Percentiles rank a stretch among this genome's conserved stretches.
Conservation (phyloP, 495 filamentous ascomycete species). For the Neurospora africana region DNA sequence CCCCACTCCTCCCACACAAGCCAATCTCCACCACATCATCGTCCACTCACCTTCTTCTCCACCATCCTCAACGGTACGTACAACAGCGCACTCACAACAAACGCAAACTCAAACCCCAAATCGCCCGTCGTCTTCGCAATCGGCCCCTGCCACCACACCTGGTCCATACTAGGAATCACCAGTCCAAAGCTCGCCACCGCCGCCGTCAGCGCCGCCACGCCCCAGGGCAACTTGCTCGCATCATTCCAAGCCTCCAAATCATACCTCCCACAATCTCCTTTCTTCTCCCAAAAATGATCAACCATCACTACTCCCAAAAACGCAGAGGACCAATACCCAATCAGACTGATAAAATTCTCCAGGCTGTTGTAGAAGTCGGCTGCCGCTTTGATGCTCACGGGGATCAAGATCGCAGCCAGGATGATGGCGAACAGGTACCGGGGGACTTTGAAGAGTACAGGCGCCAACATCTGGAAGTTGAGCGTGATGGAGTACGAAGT, state of each 20-base stretch:
- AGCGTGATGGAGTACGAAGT: slow-evolving; percentile 43
- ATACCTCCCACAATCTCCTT: slow-evolving; percentile 25
- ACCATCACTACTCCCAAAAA: slow-evolving; percentile 39
- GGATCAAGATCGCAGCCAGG: slow-evolving; percentile 40
- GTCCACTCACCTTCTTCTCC: slow-evolving; percentile 24
- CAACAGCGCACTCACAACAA: slow-evolving; percentile 35
- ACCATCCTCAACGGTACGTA: slow-evolving; percentile 35
- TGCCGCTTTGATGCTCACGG: slow-evolving; percentile 40
- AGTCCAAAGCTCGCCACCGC: slow-evolving; percentile 31
- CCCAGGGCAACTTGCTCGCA: slow-evolving; percentile 33
- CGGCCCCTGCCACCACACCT: slow-evolving; percentile 45
- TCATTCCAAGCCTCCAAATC: slow-evolving; percentile 39
- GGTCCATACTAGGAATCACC: slow-evolving; percentile 44
- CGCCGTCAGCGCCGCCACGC: slow-evolving; percentile 35
- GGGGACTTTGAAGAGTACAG: slow-evolving; percentile 37
- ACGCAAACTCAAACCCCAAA: slow-evolving; percentile 49
- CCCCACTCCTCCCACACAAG: not conserved
- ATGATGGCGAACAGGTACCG: slow-evolving; percentile 42
- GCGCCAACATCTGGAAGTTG: slow-evolving; percentile 45
- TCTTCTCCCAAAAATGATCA: slow-evolving; percentile 40
- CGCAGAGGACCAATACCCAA: slow-evolving; percentile 46
- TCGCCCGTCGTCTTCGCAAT: slow-evolving; percentile 45
- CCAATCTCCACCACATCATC: slow-evolving; percentile 1
- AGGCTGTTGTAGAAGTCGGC: slow-evolving; percentile 40
- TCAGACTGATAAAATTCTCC: slow-evolving; percentile 44